Evolutionary conservation across 345 rosid genomes (phyloP), one percentile per base, ranked within the genome.

Genomic region (Acer campestre): DNA sequence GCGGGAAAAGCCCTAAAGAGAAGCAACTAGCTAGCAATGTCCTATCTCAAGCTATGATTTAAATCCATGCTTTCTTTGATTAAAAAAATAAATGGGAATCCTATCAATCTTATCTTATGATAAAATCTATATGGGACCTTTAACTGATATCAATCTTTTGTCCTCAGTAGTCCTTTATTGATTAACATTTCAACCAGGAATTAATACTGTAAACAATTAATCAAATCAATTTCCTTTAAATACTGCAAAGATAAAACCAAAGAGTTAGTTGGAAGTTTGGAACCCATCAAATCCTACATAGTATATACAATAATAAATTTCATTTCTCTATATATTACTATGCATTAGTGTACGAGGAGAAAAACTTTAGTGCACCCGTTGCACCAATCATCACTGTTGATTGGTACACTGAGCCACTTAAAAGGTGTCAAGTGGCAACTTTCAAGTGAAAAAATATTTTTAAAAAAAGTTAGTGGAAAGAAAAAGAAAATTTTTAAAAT

Each of bases 81-180:
- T 29, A 74, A 49, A 49, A 10, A 49, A 42, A 48, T 68, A 55
- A 69, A 74, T 23, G 46, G 25, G 22, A 70, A 64, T 61, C 68
- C 64, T 46, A n/a, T 16, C 5, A 16, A 35, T 35, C 38, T 35
- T 35, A 42, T 13, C 62, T 61, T 20, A 75, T 29, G 61, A 68
- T 46, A 75, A 66, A 40, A 13, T 79, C 76, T 74, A 25, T 40
- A 31, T 82, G 78, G 80, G 79, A 35, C 81, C 79, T 65, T 73
- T 64, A 18, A 76, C 29, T 56, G 13, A 62, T 49, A 53, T 35
- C 4, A 46, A 58, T 10, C 35, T 35, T 49, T 55, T 72, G 27
- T 35, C 38, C 38, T 4, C 6, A 35, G 38, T 35, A 35, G 6
- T 67, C 38, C 2, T 79, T 14, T 35, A 38, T 72, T 31, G 67